These are phyloP conservation scores for Aspergillus carlsbadensis DNA, from an alignment of 495 filamentous ascomycete species.

Conservation along the genomic window DNA sequence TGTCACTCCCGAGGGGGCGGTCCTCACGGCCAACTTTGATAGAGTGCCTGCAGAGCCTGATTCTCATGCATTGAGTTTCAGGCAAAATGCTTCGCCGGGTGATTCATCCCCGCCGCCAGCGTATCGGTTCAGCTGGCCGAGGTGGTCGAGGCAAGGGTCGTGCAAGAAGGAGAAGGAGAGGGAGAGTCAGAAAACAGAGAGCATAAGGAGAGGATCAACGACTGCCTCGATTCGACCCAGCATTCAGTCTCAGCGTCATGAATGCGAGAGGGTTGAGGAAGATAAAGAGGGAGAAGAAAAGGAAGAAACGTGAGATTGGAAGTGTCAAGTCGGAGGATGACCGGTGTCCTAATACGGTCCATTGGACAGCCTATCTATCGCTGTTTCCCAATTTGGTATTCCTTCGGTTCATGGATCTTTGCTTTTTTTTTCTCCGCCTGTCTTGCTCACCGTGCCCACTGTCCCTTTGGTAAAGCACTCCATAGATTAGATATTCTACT, in stretches of 20 bases:
- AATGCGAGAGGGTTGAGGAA: not conserved
- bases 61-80: constrained; percentile 39
- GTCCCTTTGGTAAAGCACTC: no score
- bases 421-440: constrained; percentile 1
- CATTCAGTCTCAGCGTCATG: no score
- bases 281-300: not conserved
- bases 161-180: not conserved
- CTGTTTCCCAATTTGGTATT: not conserved
- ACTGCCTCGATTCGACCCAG: no score
- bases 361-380: not conserved
- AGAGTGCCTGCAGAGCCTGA: not conserved
- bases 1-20: constrained; percentile 7
- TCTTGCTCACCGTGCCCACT: not conserved
- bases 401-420: not conserved
- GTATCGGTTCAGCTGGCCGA: not conserved
- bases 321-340: not conserved
- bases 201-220: not conserved
- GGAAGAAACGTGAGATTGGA: not conserved
- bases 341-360: not conserved
- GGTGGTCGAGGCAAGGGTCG: not conserved
- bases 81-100: constrained; percentile 23
- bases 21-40: constrained; percentile 31
- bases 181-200: not conserved
- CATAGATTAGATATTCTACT: not conserved
- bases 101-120: not conserved